Base-by-base conservation (phyloP, 2,329 filamentous ascomycete genomes). In the Hymenoscyphus linearis region DNA sequence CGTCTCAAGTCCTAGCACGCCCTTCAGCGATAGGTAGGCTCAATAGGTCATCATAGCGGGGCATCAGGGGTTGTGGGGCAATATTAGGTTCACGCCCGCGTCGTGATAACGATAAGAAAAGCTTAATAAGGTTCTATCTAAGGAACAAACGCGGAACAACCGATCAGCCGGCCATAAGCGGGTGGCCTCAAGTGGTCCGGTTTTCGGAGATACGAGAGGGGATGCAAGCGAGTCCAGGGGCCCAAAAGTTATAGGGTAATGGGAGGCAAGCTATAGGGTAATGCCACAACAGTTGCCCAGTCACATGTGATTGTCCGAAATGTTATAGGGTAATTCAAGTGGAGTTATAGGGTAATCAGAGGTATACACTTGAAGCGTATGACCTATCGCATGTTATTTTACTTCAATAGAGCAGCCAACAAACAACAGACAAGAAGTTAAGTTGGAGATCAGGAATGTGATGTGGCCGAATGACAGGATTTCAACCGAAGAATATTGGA, bases 261-360 rank as follows among this genome's bases (percentile, higher is more conserved):
- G 18, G 31, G 25, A n/a, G 31, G 34, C 13, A 16, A 35, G 31
- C 34, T 55, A 53, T 53, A 53, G 50, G 50, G 50, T 53, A 53
- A 53, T 53, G 13, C 9, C 50, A 25, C 40, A 47, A 52, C 34
- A 22, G 27, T 26, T 10, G 34, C n/a, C 6, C 26, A 16, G 16
- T 25, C 36, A 25, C 55, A 16, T 16, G 27, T 57, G 55, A 55
- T 31, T 34, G 50, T 18, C 52, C 10, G 40, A 26, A 52, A 52
- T 52, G 6, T 52, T 52, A 52, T 58, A 58, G 56, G 56, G 58
- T 55, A 52, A 47, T 52, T 44, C 16, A 12, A 18, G 31, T 16
- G 25, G 44, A 47, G 55, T 54, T 57, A 60, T 60, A 60, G 54
- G 50, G 55, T 60, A 53, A 60, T 44, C 7, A 18, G n/a, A 22